A percentile compares a stretch with the other conserved stretches of the same genome.
These are phyloP conservation scores for Silene noctiflora DNA, from an alignment of 179 eudicot species.

Conservation along the genomic window DNA sequence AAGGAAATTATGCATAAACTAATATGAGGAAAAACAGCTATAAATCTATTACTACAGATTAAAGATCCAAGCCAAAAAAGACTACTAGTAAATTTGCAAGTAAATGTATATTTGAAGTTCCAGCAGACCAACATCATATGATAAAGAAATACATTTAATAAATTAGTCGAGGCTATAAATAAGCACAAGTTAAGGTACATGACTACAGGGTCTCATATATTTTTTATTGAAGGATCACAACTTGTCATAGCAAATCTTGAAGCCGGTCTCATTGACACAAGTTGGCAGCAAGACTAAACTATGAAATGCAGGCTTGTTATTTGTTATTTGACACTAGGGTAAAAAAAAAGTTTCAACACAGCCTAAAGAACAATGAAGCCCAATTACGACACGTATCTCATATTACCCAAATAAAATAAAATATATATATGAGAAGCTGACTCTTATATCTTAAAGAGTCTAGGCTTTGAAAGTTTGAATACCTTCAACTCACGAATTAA, in stretches of 20 bases:
- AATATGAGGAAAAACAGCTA: not conserved
- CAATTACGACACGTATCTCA: too few species aligned
- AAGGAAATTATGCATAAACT: not conserved
- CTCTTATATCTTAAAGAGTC: not conserved
- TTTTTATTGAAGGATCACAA: not conserved
- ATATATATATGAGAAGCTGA: too few species aligned
- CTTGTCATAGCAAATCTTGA: not conserved
- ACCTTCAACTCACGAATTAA: slow-evolving; percentile 91
- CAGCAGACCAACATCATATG: not conserved
- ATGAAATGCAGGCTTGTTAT: not conserved
- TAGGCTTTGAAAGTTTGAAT: not conserved
- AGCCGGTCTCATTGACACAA: not conserved
- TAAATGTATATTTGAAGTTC: not conserved
- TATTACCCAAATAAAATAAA: not conserved
- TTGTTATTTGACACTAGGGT: too few species aligned
- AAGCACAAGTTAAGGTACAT: too few species aligned
- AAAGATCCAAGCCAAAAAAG: too few species aligned
- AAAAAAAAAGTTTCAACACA: too few species aligned
- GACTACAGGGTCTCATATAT: too few species aligned
- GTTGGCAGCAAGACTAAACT: not conserved
- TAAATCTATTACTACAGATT: not conserved
- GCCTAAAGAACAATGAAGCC: too few species aligned
- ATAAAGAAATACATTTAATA: not conserved
- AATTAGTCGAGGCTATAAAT: too few species aligned
- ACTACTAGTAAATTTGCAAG: too few species aligned